phyloP scores from a whole-genome alignment of 768 basidiomycete genomes.

The Obba rivulosa region DNA sequence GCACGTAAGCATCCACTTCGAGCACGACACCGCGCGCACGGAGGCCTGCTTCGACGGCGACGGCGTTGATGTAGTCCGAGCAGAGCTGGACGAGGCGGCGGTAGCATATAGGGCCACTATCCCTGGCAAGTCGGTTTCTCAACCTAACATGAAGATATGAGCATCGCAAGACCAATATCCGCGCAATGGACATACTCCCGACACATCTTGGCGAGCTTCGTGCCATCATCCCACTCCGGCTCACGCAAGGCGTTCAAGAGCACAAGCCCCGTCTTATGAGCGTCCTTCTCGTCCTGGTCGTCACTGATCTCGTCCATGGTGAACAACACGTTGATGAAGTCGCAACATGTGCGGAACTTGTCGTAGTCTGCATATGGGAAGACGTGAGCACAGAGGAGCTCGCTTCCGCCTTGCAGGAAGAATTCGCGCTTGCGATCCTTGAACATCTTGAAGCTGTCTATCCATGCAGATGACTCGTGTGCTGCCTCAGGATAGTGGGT shows the following conservation, averaged over 20 bases:
- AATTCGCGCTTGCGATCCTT: slow-evolving; percentile 57
- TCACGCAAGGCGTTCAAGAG: slow-evolving; percentile 50
- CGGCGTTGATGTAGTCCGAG: slow-evolving; percentile 51
- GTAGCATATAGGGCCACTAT: slow-evolving; percentile 41
- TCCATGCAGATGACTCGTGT: slow-evolving; percentile 56
- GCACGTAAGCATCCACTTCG: slow-evolving; percentile 45
- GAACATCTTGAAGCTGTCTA: slow-evolving; percentile 55
- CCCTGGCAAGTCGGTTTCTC: slow-evolving; percentile 37
- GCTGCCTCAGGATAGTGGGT: slow-evolving; percentile 52
- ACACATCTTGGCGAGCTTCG: slow-evolving; percentile 53
- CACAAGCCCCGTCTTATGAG: slow-evolving; percentile 45
- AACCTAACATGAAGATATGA: slow-evolving; percentile 35
- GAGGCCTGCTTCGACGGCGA: slow-evolving; percentile 57
- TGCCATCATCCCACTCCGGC: slow-evolving; percentile 47
- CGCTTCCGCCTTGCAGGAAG: slow-evolving; percentile 56
- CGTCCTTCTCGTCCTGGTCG: slow-evolving; percentile 54
- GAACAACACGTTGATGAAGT: slow-evolving; percentile 62
- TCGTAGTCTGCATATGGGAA: slow-evolving; percentile 55
- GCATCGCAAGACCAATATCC: background rate
- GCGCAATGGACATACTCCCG: slow-evolving; percentile 42
- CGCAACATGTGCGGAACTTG: slow-evolving; percentile 54
- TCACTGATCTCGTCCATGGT: slow-evolving; percentile 67
- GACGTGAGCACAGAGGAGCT: slow-evolving; percentile 56
- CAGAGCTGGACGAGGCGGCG: slow-evolving; percentile 48
- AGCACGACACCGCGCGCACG: slow-evolving; percentile 54